These are phyloP conservation scores for Phaseolus coccineus DNA, from an alignment of 331 rosid species.

Conservation along the genomic window DNA sequence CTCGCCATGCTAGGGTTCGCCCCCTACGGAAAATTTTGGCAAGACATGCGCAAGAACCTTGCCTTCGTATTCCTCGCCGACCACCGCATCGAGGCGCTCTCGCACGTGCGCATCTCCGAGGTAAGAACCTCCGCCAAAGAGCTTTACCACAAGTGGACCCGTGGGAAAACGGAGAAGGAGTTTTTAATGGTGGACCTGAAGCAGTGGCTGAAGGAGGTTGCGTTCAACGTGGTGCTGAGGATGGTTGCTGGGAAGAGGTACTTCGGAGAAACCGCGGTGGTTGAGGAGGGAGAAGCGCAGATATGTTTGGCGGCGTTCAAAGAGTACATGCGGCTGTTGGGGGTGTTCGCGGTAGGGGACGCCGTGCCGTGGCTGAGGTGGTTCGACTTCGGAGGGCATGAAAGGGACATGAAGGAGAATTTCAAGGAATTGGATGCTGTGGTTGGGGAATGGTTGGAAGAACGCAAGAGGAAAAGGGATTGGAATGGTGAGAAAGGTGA, in stretches of 20 bases:
- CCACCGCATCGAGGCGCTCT: neutral
- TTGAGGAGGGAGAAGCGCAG: slow-evolving; percentile 12
- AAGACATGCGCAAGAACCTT: slow-evolving; percentile 41
- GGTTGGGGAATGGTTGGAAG: slow-evolving; percentile 42
- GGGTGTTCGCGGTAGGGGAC: slow-evolving; percentile 43
- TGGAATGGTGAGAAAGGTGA: no score
- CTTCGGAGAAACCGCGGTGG: slow-evolving; percentile 10
- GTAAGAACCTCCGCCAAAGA: neutral
- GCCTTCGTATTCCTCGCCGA: neutral
- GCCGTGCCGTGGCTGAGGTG: slow-evolving; percentile 53
- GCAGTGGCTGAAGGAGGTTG: slow-evolving; percentile 54
- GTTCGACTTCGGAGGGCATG: slow-evolving; percentile 66
- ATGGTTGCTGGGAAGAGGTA: slow-evolving; percentile 54
- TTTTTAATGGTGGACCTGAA: slow-evolving; percentile 52
- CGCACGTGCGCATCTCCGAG: slow-evolving; percentile 39
- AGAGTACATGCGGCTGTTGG: slow-evolving; percentile 40
- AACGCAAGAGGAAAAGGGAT: slow-evolving; percentile 38
- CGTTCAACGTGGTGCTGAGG: slow-evolving; percentile 48
- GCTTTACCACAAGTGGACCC: neutral
- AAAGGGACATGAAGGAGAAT: slow-evolving; percentile 55
- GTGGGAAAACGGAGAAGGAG: neutral
- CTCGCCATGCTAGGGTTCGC: slow-evolving; percentile 40
- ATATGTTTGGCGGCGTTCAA: slow-evolving; percentile 47
- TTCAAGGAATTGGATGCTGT: slow-evolving; percentile 42
- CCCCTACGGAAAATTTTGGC: slow-evolving; percentile 56